phyloP scores from a whole-genome alignment of 2,329 filamentous ascomycete genomes.

The Colletotrichum tamarilloi region DNA sequence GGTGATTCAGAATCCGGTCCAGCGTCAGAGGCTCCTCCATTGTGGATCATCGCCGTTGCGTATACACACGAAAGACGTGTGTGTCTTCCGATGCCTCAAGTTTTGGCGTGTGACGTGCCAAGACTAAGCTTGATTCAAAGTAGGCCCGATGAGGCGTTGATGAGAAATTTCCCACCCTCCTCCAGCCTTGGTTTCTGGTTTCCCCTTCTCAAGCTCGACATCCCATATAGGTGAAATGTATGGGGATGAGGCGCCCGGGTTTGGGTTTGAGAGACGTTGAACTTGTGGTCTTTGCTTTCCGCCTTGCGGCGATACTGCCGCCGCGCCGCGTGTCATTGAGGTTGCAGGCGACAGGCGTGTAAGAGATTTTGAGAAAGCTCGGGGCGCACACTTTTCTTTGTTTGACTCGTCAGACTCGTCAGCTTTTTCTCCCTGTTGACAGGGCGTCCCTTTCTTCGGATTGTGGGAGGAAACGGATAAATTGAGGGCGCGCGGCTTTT shows the following conservation, averaged over 20 bases:
- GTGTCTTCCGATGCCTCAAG: not conserved
- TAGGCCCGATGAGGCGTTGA: not conserved
- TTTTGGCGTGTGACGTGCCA: not conserved
- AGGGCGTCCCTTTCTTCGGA: not conserved
- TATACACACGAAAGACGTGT: not conserved
- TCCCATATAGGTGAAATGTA: no score
- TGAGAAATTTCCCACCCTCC: not conserved
- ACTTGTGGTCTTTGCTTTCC: conserved; percentile 11
- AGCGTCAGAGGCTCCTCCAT: not conserved
- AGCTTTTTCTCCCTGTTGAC: not conserved
- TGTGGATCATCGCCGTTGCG: not conserved
- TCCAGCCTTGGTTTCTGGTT: not conserved
- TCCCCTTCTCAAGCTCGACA: not conserved
- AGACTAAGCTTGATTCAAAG: not conserved
- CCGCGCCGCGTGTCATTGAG: no score
- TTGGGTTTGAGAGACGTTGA: not conserved
- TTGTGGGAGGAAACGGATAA: not conserved
- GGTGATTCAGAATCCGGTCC: not conserved
- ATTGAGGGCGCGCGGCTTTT: not conserved
- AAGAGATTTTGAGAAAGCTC: not conserved
- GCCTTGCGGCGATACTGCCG: not conserved
- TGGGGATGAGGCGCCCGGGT: not conserved
- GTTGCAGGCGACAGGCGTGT: not conserved
- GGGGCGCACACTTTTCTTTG: not conserved
- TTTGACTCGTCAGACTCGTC: not conserved